A percentile compares a stretch with the other conserved stretches of the same genome.
These are phyloP conservation scores for Haplosporangium gracile DNA, from an alignment of 192 early-diverging fungal species.

Conservation along the genomic window DNA sequence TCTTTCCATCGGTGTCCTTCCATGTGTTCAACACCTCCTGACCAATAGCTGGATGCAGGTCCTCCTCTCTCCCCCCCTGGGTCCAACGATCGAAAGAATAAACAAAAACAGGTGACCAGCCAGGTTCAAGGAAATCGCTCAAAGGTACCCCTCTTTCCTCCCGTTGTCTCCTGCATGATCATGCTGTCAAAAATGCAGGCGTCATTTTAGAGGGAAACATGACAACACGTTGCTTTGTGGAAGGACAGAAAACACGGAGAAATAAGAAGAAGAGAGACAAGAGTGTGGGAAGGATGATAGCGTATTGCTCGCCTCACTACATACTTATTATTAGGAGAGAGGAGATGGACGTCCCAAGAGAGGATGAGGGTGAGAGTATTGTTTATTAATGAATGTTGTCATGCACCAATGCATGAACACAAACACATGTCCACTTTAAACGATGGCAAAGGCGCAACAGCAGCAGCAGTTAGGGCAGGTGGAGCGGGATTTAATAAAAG, in stretches of 20 bases:
- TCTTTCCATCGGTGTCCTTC: too few species aligned
- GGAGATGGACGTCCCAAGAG: neutral
- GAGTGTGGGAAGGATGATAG: neutral
- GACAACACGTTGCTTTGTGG: neutral
- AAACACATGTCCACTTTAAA: conserved; percentile 6
- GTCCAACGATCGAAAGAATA: neutral
- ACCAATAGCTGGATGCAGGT: neutral
- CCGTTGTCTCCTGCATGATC: neutral
- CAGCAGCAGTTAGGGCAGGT: neutral
- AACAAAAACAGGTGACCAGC: neutral
- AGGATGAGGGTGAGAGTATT: neutral
- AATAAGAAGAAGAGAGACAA: neutral
- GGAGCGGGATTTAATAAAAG: neutral
- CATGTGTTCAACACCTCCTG: neutral
- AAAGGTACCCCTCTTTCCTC: neutral
- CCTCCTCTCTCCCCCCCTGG: too few species aligned
- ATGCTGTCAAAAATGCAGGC: neutral
- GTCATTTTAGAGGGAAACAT: neutral
- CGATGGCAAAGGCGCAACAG: neutral
- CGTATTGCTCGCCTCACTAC: neutral
- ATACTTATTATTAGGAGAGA: neutral
- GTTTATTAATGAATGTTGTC: neutral
- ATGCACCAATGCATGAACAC: conserved; percentile 7
- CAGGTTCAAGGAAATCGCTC: neutral
- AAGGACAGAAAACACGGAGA: neutral